These are phyloP conservation scores for Bimuria novae-zelandiae DNA, from an alignment of 2,329 filamentous ascomycete species.

Conservation along the genomic window DNA sequence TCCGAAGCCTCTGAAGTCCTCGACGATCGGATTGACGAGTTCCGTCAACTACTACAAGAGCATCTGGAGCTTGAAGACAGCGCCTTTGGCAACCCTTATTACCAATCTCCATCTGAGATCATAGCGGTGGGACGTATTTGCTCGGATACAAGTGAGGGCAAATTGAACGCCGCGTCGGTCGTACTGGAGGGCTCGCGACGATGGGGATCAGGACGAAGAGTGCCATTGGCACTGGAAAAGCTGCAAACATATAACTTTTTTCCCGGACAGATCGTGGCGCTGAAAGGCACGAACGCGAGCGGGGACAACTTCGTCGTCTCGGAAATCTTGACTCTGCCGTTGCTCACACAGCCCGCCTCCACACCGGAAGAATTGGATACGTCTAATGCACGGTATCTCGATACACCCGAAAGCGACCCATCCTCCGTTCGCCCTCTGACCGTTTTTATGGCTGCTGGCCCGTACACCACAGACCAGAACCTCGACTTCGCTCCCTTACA, in stretches of 20 bases:
- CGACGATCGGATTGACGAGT: constrained; percentile 94
- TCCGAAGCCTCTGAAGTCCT: constrained; percentile 91
- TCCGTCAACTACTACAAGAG: constrained; percentile 72
- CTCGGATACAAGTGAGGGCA: constrained; percentile 83
- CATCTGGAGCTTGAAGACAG: constrained; percentile 76
- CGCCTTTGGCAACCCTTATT: constrained; percentile 84
- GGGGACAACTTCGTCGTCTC: constrained; percentile 81
- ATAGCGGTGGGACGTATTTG: constrained; percentile 91
- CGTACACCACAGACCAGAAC: constrained; percentile 91
- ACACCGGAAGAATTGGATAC: constrained; percentile 66
- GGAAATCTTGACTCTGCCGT: constrained; percentile 74
- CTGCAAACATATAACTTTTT: constrained; percentile 81
- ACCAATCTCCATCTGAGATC: constrained; percentile 82
- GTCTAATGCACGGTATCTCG: constrained; percentile 71
- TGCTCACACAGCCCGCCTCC: constrained; percentile 76
- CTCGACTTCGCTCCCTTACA: constrained; percentile 87
- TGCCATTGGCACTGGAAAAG: constrained; percentile 76
- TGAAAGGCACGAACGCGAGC: constrained; percentile 84
- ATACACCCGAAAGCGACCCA: constrained; percentile 60
- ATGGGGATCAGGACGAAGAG: constrained; percentile 78
- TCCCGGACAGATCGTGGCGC: constrained; percentile 88
- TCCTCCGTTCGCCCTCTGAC: constrained; percentile 66
- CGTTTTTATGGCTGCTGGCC: constrained; percentile 79
- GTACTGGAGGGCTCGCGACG: constrained; percentile 87
- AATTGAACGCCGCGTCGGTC: constrained; percentile 81